Conservation (phyloP, 2,329 filamentous ascomycete genomes). For the Penicillium janthinellum region DNA sequence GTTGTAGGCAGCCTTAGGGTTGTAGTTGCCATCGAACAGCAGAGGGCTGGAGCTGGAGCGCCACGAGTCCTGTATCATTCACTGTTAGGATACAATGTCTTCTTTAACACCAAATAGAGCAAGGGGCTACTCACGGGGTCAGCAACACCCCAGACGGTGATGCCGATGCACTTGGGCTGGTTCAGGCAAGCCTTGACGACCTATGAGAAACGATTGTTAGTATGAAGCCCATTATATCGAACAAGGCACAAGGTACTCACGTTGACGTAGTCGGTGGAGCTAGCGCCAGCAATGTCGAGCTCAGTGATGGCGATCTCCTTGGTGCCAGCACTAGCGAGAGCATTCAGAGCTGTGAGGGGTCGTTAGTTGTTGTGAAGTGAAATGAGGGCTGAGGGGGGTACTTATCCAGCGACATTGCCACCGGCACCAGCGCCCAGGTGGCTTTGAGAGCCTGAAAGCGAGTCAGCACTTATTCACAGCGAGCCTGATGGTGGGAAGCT, state of each 20-base stretch:
- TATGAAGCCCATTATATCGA: neutral
- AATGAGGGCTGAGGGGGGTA: neutral
- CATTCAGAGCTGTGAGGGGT: slow-evolving; percentile 52
- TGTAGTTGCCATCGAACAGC: slow-evolving; percentile 45
- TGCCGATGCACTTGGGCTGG: slow-evolving; percentile 62
- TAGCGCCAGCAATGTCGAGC: slow-evolving; percentile 65
- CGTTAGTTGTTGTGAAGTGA: slow-evolving; percentile 12
- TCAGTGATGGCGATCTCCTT: slow-evolving; percentile 67
- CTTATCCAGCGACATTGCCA: neutral
- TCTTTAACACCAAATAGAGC: neutral
- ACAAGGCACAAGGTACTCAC: slow-evolving; percentile 22
- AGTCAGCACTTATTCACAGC: neutral
- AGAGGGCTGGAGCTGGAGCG: slow-evolving; percentile 40
- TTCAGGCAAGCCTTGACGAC: slow-evolving; percentile 59
- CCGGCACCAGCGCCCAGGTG: slow-evolving; percentile 1
- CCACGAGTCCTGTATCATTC: slow-evolving; percentile 41
- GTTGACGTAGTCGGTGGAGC: slow-evolving; percentile 60
- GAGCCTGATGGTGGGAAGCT: slow-evolving; percentile 43
- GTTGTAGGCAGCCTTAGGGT: slow-evolving; percentile 47
- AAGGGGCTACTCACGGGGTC: slow-evolving; percentile 33
- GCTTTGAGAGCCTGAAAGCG: neutral
- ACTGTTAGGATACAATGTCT: neutral
- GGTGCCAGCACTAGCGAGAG: slow-evolving; percentile 54
- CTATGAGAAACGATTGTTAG: slow-evolving; percentile 10
- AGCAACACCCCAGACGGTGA: slow-evolving; percentile 62